Evolutionary conservation across 2,329 filamentous ascomycete genomes (phyloP), one percentile per base, ranked within the genome.

Genomic region (Stachybotrys chartarum): DNA sequence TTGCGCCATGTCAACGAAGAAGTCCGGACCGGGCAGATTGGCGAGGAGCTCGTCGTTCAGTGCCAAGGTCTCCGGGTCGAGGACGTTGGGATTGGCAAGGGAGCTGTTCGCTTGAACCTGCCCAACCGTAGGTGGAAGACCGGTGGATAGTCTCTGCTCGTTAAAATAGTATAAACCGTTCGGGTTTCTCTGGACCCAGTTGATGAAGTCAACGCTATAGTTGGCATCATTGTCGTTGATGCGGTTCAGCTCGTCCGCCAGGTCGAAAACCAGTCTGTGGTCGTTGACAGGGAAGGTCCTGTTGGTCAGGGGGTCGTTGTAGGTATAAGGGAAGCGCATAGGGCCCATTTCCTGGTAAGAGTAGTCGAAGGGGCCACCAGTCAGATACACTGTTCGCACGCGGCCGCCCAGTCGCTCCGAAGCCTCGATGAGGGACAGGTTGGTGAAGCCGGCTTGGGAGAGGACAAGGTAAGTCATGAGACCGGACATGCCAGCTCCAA

Each of bases 291-390:
- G 77, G 58, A 73, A 71, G 0, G 79, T 85, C 61, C 80, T 74
- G 58, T 84, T 83, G n/a, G 74, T 76, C 18, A 73, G 72, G 3
- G 76, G 75, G 31, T 76, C 75, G 2, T 75, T 65, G 58, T 81
- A 76, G 3, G 74, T 76, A 16, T 80, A 73, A 0, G 85, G 84
- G 59, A 87, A 83, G 2, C 84, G 73, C 83, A 87, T 87, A 0
- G 83, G 82, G 0, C 85, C 85, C 81, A 78, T 78, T 64, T 87
- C 85, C 62, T 87, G 84, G 65, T 88, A 87, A 18, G 84, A 83
- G 62, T 86, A 86, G 57, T 86, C 76, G 18, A 79, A 78, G 0
- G 82, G 80, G 0, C 75, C 80, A 5, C 78, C 80, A 3, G 78
- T 77, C 2, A 88, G 75, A 54, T 87, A 87, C 54, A 77, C 77